phyloP scores from a whole-genome alignment of 164 flowering plant species.

The Aristolochia fimbriata region DNA sequence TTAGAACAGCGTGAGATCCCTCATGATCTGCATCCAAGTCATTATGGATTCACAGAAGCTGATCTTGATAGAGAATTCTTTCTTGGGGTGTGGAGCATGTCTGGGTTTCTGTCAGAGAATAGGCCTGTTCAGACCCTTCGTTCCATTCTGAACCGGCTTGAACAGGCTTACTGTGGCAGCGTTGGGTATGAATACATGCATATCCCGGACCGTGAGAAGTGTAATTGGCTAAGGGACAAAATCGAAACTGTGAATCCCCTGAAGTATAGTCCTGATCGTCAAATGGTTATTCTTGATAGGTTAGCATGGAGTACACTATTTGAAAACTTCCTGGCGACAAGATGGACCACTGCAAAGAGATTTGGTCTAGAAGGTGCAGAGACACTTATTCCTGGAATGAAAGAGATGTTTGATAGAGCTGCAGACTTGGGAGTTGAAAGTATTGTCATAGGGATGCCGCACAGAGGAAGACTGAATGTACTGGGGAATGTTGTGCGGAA shows the following conservation, averaged over 20 bases:
- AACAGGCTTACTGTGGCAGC: constrained; percentile 95
- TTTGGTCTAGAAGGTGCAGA: constrained; percentile 99
- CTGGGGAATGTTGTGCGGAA: constrained; percentile 92
- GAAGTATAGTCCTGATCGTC: constrained; percentile 57
- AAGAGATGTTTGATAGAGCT: constrained; percentile 94
- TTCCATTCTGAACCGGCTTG: constrained; percentile 70
- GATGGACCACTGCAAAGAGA: constrained; percentile 93
- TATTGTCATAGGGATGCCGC: constrained; percentile 98
- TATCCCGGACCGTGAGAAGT: constrained; percentile 76
- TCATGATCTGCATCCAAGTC: constrained; percentile 64
- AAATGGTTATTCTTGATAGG: constrained; percentile 86
- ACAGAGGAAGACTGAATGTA: constrained; percentile 92
- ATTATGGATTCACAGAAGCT: constrained; percentile 83
- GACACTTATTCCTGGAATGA: constrained; percentile 98
- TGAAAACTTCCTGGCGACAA: constrained; percentile 94
- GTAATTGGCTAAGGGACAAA: constrained; percentile 93
- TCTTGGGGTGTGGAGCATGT: constrained; percentile 87
- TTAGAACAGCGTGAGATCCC: constrained; percentile 63
- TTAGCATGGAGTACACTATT: constrained; percentile 95
- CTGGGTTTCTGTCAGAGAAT: constrained; percentile 91
- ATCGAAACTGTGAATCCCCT: constrained; percentile 80
- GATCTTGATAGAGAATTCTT: constrained; percentile 94
- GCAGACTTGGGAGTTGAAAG: constrained; percentile 97
- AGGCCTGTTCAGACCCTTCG: constrained; percentile 92
- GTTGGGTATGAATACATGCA: constrained; percentile 98